Evolutionary conservation across 2,329 filamentous ascomycete species (phyloP).

Genomic region (Nigrograna mackinnonii): DNA sequence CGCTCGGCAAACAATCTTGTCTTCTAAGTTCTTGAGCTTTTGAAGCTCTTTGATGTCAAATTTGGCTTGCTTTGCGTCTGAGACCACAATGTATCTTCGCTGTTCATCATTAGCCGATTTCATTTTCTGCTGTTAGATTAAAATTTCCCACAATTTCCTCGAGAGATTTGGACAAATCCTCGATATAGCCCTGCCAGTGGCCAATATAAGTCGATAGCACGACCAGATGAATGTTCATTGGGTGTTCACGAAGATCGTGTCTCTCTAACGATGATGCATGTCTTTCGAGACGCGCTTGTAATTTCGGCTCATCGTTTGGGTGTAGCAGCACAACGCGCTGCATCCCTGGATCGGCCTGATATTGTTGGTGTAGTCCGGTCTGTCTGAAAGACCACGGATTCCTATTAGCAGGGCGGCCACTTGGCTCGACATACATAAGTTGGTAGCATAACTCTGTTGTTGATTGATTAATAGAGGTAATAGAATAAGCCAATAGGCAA

Average conservation of each 20-base stretch:
- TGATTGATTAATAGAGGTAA: too few relatives aligned
- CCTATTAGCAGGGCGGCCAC: conserved; percentile 3
- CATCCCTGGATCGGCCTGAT: conserved; percentile 3
- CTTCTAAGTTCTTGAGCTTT: conserved; percentile 8
- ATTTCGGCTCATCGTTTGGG: conserved; percentile 2
- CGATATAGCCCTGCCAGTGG: conserved; percentile 10
- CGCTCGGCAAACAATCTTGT: conserved; percentile 7
- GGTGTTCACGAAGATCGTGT: conserved; percentile 1
- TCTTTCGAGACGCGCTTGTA: conserved; percentile 5
- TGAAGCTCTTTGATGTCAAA: conserved; percentile 6
- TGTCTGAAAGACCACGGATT: conserved; percentile 14
- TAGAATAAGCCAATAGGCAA: not conserved
- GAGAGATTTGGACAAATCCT: conserved; percentile 3
- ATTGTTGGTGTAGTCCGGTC: conserved; percentile 9
- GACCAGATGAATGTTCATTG: conserved; percentile 10
- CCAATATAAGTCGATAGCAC: conserved; percentile 7
- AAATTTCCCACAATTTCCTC: conserved; percentile 6
- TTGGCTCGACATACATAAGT: conserved; percentile 15
- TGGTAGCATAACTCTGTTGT: conserved; percentile 6
- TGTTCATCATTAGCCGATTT: not conserved
- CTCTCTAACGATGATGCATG: not conserved
- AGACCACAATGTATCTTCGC: conserved; percentile 4
- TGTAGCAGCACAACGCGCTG: conserved; percentile 7
- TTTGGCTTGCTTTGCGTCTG: conserved; percentile 1
- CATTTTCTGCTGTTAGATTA: not conserved